A percentile compares a stretch with the other conserved stretches of the same genome.
These are phyloP conservation scores for Lasiodiplodia gonubiensis DNA, from an alignment of 2,329 filamentous ascomycete species.

Conservation along the genomic window DNA sequence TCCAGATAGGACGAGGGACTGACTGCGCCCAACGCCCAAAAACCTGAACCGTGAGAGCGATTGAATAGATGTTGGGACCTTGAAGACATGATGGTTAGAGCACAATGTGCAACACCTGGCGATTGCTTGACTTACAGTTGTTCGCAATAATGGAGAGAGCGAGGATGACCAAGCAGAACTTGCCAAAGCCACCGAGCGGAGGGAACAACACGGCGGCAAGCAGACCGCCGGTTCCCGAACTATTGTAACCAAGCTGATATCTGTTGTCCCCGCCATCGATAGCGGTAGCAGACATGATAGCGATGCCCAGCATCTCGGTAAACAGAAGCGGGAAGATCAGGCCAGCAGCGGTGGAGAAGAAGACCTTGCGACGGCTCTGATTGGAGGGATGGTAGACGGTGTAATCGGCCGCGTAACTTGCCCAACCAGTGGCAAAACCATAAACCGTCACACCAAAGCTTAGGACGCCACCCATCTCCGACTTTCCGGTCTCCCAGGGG, in stretches of 20 bases:
- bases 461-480: slow-evolving; percentile 67
- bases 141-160: slow-evolving; percentile 71
- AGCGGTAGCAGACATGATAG: slow-evolving; percentile 68
- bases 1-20: slow-evolving; percentile 73
- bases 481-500: slow-evolving; percentile 63
- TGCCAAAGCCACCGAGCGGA: slow-evolving; percentile 69
- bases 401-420: slow-evolving; percentile 76
- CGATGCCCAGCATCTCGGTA: slow-evolving; percentile 74
- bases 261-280: slow-evolving; percentile 60
- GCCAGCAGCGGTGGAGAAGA: slow-evolving; percentile 71
- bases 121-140: slow-evolving; percentile 50
- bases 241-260: slow-evolving; percentile 61
- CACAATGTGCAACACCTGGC: neutral
- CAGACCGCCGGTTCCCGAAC: slow-evolving; percentile 69
- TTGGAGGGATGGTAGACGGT: slow-evolving; percentile 75
- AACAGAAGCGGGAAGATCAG: slow-evolving; percentile 75
- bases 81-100: neutral
- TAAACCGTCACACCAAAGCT: slow-evolving; percentile 71
- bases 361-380: slow-evolving; percentile 66
- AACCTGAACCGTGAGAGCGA: slow-evolving; percentile 69
- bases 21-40: slow-evolving; percentile 63
- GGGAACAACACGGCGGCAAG: slow-evolving; percentile 69
- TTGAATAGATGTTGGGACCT: slow-evolving; percentile 70
- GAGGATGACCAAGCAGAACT: slow-evolving; percentile 72
- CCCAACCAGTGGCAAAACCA: slow-evolving; percentile 75